Percentiles rank a stretch among this genome's conserved stretches.
Evolutionary conservation across 192 early-diverging fungal genomes (phyloP).

Genomic region (Funneliformis mosseae): DNA sequence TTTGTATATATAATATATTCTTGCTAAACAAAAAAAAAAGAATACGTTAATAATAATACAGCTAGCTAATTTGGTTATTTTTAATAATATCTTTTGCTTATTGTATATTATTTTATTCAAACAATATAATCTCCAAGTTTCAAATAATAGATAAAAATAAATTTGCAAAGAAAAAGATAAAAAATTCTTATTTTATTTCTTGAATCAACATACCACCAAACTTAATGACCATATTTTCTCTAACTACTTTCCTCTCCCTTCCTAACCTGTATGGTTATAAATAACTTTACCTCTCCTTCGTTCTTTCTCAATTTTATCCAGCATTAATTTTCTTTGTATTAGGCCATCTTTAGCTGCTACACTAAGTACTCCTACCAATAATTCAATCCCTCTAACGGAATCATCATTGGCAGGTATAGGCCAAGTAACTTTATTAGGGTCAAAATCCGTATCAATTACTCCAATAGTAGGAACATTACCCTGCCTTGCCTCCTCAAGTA

Average conservation of each 20-base stretch:
- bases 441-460: slow-evolving; percentile 89
- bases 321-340: slow-evolving; percentile 40
- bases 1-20: not conserved
- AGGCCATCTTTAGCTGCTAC: slow-evolving; percentile 69
- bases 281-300: not conserved
- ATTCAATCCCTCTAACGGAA: slow-evolving; percentile 70
- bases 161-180: too few species aligned
- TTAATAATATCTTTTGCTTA: too few species aligned
- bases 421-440: slow-evolving; percentile 83
- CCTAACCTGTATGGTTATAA: not conserved
- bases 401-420: slow-evolving; percentile 97
- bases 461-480: slow-evolving; percentile 87
- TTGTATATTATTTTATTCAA: too few species aligned
- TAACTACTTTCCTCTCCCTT: not conserved
- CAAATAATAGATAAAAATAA: too few species aligned
- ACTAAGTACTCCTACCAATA: slow-evolving; percentile 82
- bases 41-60: too few species aligned
- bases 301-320: slow-evolving; percentile 15
- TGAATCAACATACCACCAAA: not conserved
- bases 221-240: not conserved
- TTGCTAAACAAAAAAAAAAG: too few species aligned
- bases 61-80: too few species aligned
- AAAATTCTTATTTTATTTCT: too few species aligned
- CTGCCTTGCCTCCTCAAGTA: slow-evolving; percentile 76
- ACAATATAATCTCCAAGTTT: too few species aligned